Evolutionary conservation across 345 rosid species (phyloP).

Genomic region (Dimocarpus longan): DNA sequence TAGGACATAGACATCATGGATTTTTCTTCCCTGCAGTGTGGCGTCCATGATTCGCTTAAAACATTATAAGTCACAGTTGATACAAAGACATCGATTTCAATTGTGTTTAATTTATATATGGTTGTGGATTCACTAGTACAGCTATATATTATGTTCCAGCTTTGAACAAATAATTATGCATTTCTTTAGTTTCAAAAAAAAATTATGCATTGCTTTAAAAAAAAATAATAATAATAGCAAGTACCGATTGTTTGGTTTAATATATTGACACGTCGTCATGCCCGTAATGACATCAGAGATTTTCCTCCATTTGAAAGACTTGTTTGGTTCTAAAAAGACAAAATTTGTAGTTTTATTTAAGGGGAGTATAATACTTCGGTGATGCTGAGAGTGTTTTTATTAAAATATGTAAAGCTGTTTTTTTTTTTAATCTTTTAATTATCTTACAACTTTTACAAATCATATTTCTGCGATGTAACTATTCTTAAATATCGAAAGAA

Average conservation of each 20-base stretch:
- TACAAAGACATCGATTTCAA: conserved; percentile 20
- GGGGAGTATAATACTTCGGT: neutral
- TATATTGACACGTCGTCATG: neutral
- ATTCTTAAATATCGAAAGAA: too few relatives aligned
- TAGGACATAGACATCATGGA: neutral
- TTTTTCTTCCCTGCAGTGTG: conserved; percentile 22
- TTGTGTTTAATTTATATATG: neutral
- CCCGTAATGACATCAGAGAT: neutral
- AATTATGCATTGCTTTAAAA: neutral
- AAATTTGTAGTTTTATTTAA: neutral
- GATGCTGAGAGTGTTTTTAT: too few relatives aligned
- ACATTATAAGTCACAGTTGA: conserved; percentile 19
- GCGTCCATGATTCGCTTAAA: conserved; percentile 24
- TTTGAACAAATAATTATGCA: neutral
- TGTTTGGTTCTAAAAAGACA: neutral
- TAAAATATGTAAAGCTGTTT: too few relatives aligned
- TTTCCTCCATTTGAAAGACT: neutral
- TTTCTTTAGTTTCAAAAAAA: neutral
- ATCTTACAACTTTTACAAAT: neutral
- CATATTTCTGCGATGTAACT: too few relatives aligned
- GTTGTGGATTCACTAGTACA: conserved; percentile 30
- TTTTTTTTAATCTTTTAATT: too few relatives aligned
- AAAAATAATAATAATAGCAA: too few relatives aligned
- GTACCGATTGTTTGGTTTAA: neutral
- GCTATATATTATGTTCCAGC: conserved; percentile 15